A percentile compares a stretch with the other conserved stretches of the same genome.
Evolutionary conservation across 371 early-diverging fungal species (phyloP).

Genomic region (Lichtheimia hyalospora): DNA sequence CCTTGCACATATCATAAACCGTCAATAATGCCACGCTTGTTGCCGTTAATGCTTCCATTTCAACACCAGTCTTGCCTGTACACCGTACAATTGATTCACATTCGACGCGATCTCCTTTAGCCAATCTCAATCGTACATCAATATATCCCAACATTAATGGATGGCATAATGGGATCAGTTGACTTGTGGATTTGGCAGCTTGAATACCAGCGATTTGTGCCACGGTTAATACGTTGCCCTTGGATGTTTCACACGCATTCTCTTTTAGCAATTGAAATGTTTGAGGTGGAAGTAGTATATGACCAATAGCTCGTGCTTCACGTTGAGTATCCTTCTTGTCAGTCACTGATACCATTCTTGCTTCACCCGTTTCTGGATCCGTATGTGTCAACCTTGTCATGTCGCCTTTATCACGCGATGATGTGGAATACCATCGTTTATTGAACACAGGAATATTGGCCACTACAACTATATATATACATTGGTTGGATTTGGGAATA

Average conservation of each 20-base stretch:
- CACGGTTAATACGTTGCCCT: conserved; percentile 88
- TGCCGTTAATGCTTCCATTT: conserved; percentile 91
- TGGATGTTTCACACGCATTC: conserved; percentile 47
- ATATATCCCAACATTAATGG: conserved; percentile 75
- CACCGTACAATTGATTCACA: conserved; percentile 68
- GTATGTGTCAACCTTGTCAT: conserved; percentile 65
- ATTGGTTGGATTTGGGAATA: not conserved
- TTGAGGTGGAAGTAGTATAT: conserved; percentile 60
- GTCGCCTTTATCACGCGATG: not conserved
- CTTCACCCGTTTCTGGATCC: conserved; percentile 70
- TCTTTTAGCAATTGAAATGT: conserved; percentile 62
- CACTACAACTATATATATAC: not conserved
- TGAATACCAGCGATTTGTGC: conserved; percentile 92
- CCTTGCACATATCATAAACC: conserved; percentile 85
- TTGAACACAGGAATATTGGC: not conserved
- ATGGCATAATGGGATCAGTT: conserved; percentile 89
- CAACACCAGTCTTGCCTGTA: conserved; percentile 88
- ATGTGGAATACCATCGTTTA: not conserved
- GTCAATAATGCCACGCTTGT: conserved; percentile 77
- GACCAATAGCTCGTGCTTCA: conserved; percentile 71
- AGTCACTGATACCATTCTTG: conserved; percentile 85
- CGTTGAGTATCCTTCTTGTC: conserved; percentile 67
- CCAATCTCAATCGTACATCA: conserved; percentile 60
- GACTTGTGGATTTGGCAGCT: conserved; percentile 84
- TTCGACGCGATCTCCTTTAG: conserved; percentile 45